Evolutionary conservation across 441 rosid species (phyloP), one percentile per base, ranked within the genome.

Genomic region (Dalechampia spathulata): DNA sequence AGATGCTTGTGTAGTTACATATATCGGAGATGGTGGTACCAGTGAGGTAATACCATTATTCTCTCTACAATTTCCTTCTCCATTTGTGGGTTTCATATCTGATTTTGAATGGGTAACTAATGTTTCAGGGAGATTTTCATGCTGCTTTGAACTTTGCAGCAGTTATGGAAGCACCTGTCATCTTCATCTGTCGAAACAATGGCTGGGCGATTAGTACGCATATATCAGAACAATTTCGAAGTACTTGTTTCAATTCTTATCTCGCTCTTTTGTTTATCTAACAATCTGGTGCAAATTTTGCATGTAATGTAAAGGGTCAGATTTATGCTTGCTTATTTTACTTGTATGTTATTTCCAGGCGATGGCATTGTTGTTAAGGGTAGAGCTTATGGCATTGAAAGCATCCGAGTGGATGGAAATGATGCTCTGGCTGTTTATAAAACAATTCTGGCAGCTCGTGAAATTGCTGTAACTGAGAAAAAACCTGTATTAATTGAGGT

Each of bases 161-260:
- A 0, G 95, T 91, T 19, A 70, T 66, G 72, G 95, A 87, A 65
- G 83, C 93, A 43, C 93, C 96, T 0, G 89, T 91, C 37, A 66
- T 91, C 37, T 91, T 91, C 40, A 72, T 91, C 45, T 91, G 98
- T 62, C 77, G 95, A 32, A 91, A 87, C 75, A 91, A 87, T 46
- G 95, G 96, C 65, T 87, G 96, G 98, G 96, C 95, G 4, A 91
- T 91, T 61, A 91, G 98, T 60, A 87, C 96, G 62, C 95, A 85
- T 16, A 73, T 73, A 47, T 72, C 87, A 38, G 96, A 91, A 52
- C 98, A 91, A 73, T 87, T 87, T 62, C 83, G 96, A 75, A 83
- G 98, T 90, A 84, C 49, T 54, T 26, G 26, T 58, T 43, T 19
- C 4, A 43, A n/a, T 48, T 54, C 8, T n/a, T n/a, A n/a, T 30